Evolutionary conservation across 2,329 filamentous ascomycete species (phyloP).

Genomic region (Aurifilum marmelostoma): DNA sequence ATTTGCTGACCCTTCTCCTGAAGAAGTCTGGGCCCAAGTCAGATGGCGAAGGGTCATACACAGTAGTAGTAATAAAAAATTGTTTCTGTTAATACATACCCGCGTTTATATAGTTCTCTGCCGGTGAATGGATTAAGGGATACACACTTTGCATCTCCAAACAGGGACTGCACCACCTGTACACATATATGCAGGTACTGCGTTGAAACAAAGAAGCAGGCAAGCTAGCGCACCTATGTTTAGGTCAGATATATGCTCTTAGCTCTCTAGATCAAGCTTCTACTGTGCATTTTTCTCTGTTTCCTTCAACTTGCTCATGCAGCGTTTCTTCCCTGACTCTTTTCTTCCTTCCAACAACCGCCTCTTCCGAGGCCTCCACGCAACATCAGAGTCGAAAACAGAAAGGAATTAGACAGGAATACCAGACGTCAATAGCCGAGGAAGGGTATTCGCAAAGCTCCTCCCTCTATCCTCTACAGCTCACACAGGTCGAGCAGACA

Average conservation of each 20-base stretch:
- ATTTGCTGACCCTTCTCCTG: neutral
- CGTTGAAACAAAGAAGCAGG: neutral
- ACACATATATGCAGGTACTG: neutral
- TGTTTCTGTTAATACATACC: neutral
- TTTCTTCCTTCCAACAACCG: neutral
- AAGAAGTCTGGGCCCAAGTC: neutral
- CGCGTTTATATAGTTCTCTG: neutral
- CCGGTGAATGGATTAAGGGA: neutral
- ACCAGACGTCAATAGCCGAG: neutral
- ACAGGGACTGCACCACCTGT: neutral
- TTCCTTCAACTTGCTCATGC: neutral
- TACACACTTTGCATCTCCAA: neutral
- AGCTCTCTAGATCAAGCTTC: slow-evolving; percentile 1
- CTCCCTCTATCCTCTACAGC: too few species aligned
- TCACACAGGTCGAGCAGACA: neutral
- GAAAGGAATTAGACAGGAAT: neutral
- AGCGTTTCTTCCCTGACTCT: neutral
- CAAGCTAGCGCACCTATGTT: slow-evolving; percentile 3
- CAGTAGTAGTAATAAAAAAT: too few species aligned
- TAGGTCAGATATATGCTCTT: neutral
- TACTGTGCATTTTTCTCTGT: neutral
- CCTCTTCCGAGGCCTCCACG: neutral
- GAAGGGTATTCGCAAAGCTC: neutral
- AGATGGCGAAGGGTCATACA: neutral
- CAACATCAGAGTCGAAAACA: neutral